These are phyloP conservation scores for Alternaria arborescens DNA, from an alignment of 2,329 filamentous ascomycete species.

Conservation along the genomic window DNA sequence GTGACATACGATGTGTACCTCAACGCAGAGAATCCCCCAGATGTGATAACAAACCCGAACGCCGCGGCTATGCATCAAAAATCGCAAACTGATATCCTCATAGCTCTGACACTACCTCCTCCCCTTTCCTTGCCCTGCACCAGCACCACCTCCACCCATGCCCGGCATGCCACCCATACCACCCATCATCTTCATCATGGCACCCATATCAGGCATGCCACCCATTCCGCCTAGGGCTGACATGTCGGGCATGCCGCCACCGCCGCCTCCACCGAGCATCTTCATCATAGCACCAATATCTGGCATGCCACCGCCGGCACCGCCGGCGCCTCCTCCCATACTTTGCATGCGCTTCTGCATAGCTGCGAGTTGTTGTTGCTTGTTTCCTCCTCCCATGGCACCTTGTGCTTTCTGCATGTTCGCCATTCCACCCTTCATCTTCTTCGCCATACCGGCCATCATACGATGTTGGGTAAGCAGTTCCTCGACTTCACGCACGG, in stretches of 20 bases:
- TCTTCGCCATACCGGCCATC: conserved; percentile 99
- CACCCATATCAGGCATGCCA: conserved; percentile 51
- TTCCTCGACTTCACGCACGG: conserved; percentile 92
- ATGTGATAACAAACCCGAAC: conserved; percentile 13
- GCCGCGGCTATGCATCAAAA: conserved; percentile 19
- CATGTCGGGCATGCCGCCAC: conserved; percentile 70
- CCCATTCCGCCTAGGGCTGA: conserved; percentile 67
- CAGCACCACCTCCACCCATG: conserved; percentile 30
- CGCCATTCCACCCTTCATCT: conserved; percentile 97
- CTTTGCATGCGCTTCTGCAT: conserved; percentile 96
- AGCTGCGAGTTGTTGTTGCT: conserved; percentile 90
- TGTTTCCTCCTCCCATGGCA: conserved; percentile 89
- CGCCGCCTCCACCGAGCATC: conserved; percentile 79
- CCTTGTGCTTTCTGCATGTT: conserved; percentile 95
- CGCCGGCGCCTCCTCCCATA: conserved; percentile 78
- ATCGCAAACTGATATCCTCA: conserved; percentile 10
- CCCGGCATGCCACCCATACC: conserved; percentile 47
- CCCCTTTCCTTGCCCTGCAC: conserved; percentile 31
- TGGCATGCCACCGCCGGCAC: conserved; percentile 67
- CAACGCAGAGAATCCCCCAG: background rate
- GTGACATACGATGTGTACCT: conserved; percentile 1
- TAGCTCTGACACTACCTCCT: conserved; percentile 24
- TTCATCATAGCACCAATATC: conserved; percentile 90
- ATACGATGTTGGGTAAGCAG: conserved; percentile 96
- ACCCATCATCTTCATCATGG: conserved; percentile 51